Conservation (phyloP, 2,329 filamentous ascomycete genomes). For the Blastomyces parvus region DNA sequence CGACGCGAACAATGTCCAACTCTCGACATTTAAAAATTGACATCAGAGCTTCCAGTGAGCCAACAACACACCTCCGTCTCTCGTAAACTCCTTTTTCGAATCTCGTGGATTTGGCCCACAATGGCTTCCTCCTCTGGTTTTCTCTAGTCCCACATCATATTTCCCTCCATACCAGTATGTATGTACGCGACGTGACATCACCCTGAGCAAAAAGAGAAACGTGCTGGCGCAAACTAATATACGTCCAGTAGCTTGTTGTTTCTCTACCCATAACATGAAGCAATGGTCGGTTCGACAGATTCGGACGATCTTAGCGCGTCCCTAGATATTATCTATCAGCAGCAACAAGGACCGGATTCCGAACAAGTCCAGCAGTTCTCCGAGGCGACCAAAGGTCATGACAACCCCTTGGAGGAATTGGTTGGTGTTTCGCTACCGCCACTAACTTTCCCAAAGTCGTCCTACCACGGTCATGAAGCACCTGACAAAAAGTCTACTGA, state of each 20-base stretch:
- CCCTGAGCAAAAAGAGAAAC: background rate
- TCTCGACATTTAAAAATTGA: background rate
- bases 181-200: background rate
- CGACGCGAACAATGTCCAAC: no score
- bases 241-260: background rate
- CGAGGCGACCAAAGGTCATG: background rate
- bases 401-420: background rate
- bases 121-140: background rate
- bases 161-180: background rate
- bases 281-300: conserved; percentile 1
- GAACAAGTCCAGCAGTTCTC: background rate
- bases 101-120: background rate
- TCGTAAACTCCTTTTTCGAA: background rate
- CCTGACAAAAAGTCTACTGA: conserved; percentile 22
- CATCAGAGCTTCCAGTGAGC: background rate
- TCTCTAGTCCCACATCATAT: background rate
- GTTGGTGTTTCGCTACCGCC: conserved; percentile 12
- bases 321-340: background rate
- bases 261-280: background rate
- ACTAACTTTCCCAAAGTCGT: conserved; percentile 20
- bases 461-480: conserved; percentile 19
- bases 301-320: background rate
- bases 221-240: background rate
- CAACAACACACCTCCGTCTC: background rate
- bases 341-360: background rate